Base-by-base conservation (phyloP, 2,329 filamentous ascomycete genomes). In the Cercospora sp. region DNA sequence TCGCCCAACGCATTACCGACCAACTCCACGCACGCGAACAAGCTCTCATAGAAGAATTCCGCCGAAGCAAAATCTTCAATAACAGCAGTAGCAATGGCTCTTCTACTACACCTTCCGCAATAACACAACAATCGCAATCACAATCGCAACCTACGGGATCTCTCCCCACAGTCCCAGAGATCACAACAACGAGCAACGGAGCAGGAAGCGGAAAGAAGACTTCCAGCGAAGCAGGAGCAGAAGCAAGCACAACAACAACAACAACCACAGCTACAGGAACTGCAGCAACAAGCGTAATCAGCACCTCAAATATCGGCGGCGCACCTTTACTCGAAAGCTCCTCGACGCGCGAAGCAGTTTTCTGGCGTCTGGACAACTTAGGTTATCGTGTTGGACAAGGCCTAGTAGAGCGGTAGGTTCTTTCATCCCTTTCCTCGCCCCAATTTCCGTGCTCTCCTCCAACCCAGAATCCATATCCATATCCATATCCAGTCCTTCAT, bases 311-410 rank as follows among this genome's bases (percentile, higher is more conserved):
- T 45, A 45, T 68, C 37, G 67, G 64, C 30, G 73, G 67, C 28
- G 67, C 66, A 57, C 26, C 71, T 12, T 59, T 62, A 45, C 49
- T 69, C 67, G 59, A 73, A 71, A 91, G 94, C 73, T 93, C 97
- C 59, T 92, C 95, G 79, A 87, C 92, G 76, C 84, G 91, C 64
- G 94, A 98, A 77, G 90, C 91, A 8, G 91, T 95, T 16, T 94
- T 94, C 76, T 94, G 90, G 77, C 85, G 94, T 62, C 82, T 99
- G 9, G 95, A 99, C 78, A 86, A 84, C 71, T 80, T 97, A 71
- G 95, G 95, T 12, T 98, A 97, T 81, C 85, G 95, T 49, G 95
- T 99, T 65, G 95, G 95, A 0, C 87, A 97, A 81, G 95, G 95
- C 0, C 85, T 98, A 66, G 93, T 94, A 21, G 95, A 99, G 82